These are phyloP conservation scores for Sugiyamaella smithiae DNA, from an alignment of 805 yeast species.

Conservation along the genomic window DNA sequence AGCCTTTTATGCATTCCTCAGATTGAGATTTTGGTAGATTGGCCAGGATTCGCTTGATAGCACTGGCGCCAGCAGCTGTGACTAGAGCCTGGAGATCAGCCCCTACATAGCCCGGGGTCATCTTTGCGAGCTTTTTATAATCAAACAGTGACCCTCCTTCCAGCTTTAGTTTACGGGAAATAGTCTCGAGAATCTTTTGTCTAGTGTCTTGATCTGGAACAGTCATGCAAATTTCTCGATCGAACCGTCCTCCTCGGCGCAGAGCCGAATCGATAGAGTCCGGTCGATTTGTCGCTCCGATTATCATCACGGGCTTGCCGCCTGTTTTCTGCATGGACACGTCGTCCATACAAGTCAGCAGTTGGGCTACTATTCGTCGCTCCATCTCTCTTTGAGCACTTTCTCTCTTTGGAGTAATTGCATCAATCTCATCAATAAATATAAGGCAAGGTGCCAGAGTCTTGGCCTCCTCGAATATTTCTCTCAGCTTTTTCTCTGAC, in stretches of 20 bases:
- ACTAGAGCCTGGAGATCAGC: slow-evolving; percentile 94
- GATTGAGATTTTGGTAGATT: slow-evolving; percentile 34
- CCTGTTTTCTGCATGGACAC: slow-evolving; percentile 80
- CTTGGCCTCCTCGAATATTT: slow-evolving; percentile 90
- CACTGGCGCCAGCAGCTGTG: slow-evolving; percentile 92
- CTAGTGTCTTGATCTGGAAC: slow-evolving; percentile 92
- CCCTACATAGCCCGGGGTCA: slow-evolving; percentile 97
- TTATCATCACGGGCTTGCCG: slow-evolving; percentile 88
- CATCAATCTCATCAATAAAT: slow-evolving; percentile 95
- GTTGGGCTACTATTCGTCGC: slow-evolving; percentile 91
- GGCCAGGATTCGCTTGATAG: slow-evolving; percentile 86
- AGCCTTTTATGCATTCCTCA: too few species aligned
- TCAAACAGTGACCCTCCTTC: slow-evolving; percentile 60
- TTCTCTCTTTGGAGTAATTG: slow-evolving; percentile 96
- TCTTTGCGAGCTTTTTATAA: slow-evolving; percentile 70
- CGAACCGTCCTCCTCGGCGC: slow-evolving; percentile 95
- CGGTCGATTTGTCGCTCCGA: slow-evolving; percentile 97
- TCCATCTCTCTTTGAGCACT: slow-evolving; percentile 98
- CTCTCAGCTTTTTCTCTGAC: slow-evolving; percentile 89
- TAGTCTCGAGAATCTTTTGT: slow-evolving; percentile 66
- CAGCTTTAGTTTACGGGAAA: slow-evolving; percentile 64
- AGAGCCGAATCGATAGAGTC: slow-evolving; percentile 92
- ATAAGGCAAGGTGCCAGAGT: slow-evolving; percentile 85
- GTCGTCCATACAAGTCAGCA: slow-evolving; percentile 93
- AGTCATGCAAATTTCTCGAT: slow-evolving; percentile 86